Evolutionary conservation across 2,329 filamentous ascomycete species (phyloP), one percentile per base, ranked within the genome.

Genomic region (Colletotrichum sojae): DNA sequence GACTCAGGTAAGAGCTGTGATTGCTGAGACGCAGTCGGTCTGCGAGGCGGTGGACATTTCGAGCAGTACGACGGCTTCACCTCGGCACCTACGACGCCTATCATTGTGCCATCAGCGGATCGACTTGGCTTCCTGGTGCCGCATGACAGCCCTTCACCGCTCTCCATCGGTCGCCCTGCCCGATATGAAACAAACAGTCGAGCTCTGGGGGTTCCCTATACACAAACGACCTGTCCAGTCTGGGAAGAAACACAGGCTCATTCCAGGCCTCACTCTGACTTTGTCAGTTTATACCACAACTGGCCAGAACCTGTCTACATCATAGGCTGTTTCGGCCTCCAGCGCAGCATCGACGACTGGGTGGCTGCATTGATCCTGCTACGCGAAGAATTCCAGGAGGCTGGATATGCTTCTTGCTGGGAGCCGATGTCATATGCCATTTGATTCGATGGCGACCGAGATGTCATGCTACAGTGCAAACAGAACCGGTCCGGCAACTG

Each of bases 321-420:
- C 10, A 16, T 8, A 31, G 13, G 61, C 27, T 9, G 16, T 8
- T 51, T 16, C 5, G 36, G 18, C 27, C 22, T n/a, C 12, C 40
- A 13, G 40, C 40, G 40, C 40, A n/a, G 40, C 40, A 43, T 43
- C 40, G 40, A 15, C 40, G 40, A 43, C 2, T 27, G 40, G 31
- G 20, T 46, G 36, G 64, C 67, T 49, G 52, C 49, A 70, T 70
- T 63, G 53, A 69, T 51, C 43, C 46, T 48, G 27, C 63, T 54
- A 59, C 57, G 40, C 15, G n/a, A 56, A 48, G 43, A 16, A 54
- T 63, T 63, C 67, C 67, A 68, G 43, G 46, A 31, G 52, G 39
- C 53, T 63, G 67, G 67, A 51, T 67, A 68, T 70, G 64, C 64
- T 63, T 63, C 46, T 70, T 63, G 25, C 40, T 63, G 52, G 57